Percentiles rank a stretch among this genome's conserved stretches.
These are phyloP conservation scores for Crepidotus sp. DNA, from an alignment of 1,284 basidiomycete genomes.

Conservation along the genomic window DNA sequence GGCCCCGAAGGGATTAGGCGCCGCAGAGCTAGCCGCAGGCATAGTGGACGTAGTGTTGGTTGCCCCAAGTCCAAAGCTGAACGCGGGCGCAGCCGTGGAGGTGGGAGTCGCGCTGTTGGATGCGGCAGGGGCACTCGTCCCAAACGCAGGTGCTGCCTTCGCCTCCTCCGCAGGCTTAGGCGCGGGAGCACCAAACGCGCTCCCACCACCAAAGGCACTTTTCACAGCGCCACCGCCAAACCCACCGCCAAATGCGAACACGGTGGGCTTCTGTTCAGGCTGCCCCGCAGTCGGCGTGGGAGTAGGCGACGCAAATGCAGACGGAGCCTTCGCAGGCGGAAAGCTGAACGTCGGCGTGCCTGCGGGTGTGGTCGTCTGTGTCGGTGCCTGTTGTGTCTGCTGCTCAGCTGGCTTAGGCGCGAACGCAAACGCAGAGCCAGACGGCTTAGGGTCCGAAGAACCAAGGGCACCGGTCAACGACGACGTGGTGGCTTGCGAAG, in stretches of 20 bases:
- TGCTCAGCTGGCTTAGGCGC: slow-evolving; percentile 8
- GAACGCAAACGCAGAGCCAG: slow-evolving; percentile 12
- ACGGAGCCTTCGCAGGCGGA: neutral
- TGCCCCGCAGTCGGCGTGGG: slow-evolving; percentile 6
- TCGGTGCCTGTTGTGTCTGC: neutral
- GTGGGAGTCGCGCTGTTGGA: neutral
- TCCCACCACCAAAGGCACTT: slow-evolving; percentile 19
- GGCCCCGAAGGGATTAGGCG: slow-evolving; percentile 3
- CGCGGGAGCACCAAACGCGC: slow-evolving; percentile 1
- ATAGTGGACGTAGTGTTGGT: slow-evolving; percentile 14
- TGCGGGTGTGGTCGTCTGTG: slow-evolving; percentile 1
- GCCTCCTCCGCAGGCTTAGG: slow-evolving; percentile 20
- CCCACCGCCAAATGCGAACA: neutral
- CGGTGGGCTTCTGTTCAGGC: slow-evolving; percentile 5
- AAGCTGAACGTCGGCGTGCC: slow-evolving; percentile 4
- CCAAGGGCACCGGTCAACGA: slow-evolving; percentile 11
- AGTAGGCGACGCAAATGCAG: slow-evolving; percentile 20
- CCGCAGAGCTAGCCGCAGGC: slow-evolving; percentile 3
- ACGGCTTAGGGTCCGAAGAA: neutral
- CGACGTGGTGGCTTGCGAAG: slow-evolving; percentile 4
- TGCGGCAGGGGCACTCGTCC: neutral
- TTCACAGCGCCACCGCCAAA: slow-evolving; percentile 5
- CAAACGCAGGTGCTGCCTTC: slow-evolving; percentile 1
- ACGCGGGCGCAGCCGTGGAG: slow-evolving; percentile 9
- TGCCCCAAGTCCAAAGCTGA: slow-evolving; percentile 20